These are phyloP conservation scores for Sequoia sempervirens DNA, from an alignment of 75 land plant genomes.

Conservation along the genomic window DNA sequence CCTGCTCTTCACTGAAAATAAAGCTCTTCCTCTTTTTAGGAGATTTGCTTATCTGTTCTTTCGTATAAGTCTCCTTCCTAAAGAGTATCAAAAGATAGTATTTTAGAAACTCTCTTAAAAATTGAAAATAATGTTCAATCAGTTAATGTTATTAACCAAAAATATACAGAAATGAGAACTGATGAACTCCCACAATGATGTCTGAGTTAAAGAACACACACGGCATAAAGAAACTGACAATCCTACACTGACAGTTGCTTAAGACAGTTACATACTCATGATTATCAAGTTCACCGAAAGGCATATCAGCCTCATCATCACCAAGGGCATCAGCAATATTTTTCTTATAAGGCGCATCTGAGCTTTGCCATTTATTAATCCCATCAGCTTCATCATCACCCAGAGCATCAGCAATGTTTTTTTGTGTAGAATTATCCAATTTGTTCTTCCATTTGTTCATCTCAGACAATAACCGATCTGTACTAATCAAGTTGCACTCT, in stretches of 20 bases:
- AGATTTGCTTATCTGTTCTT: constrained; percentile 14
- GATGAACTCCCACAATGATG: neutral
- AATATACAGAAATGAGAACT: neutral
- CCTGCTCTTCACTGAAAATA: constrained; percentile 51
- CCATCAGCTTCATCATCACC: constrained; percentile 27
- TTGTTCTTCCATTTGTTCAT: constrained; percentile 26
- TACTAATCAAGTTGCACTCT: constrained; percentile 71
- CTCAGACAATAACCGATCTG: constrained; percentile 45
- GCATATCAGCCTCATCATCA: constrained; percentile 67
- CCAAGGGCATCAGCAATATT: constrained; percentile 80
- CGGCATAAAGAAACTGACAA: neutral
- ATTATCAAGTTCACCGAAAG: constrained; percentile 12
- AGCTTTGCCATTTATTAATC: constrained; percentile 14
- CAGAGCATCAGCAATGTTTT: constrained; percentile 17
- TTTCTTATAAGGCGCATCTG: constrained; percentile 11
- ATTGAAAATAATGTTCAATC: neutral
- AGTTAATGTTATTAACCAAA: neutral
- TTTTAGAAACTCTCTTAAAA: constrained; percentile 2
- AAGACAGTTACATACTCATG: constrained; percentile 27
- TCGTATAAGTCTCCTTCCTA: constrained; percentile 14
- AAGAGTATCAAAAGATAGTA: neutral
- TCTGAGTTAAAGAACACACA: neutral
- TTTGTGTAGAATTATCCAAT: neutral
- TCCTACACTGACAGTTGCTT: neutral
- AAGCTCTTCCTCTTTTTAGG: constrained; percentile 31